Percentiles rank a stretch among this genome's conserved stretches.
phyloP scores from a whole-genome alignment of 768 basidiomycete genomes.

The Neoboletus subvelutipes region DNA sequence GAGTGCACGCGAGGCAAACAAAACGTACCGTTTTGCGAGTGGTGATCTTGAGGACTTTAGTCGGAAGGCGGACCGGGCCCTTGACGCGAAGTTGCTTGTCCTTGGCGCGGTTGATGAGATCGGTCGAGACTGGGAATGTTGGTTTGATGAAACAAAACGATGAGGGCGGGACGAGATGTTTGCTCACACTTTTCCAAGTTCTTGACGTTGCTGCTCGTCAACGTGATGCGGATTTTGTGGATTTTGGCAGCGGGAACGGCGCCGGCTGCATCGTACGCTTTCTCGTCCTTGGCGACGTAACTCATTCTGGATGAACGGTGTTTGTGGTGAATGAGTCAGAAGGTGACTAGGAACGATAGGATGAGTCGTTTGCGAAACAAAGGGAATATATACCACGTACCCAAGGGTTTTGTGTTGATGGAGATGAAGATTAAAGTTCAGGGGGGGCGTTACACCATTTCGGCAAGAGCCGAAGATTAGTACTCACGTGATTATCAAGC shows the following conservation, averaged over 20 bases:
- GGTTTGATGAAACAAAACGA: not conserved
- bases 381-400: conserved; percentile 12
- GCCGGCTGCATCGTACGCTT: conserved; percentile 95
- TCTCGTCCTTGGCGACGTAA: conserved; percentile 99
- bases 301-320: conserved; percentile 59
- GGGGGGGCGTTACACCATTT: not conserved
- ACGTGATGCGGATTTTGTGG: conserved; percentile 99
- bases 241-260: conserved; percentile 87
- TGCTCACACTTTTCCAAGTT: conserved; percentile 95
- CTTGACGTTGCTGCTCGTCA: conserved; percentile 96
- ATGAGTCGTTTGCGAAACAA: not conserved
- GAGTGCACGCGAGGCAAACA: not conserved
- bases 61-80: conserved; percentile 97
- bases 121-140: conserved; percentile 70
- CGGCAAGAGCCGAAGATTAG: conserved; percentile 17
- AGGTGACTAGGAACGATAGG: conserved; percentile 57
- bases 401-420: conserved; percentile 32
- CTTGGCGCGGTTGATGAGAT: conserved; percentile 98
- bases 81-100: conserved; percentile 99
- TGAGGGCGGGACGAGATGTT: not conserved
- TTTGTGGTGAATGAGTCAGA: conserved; percentile 59
- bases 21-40: conserved; percentile 93
- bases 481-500: conserved; percentile 2
- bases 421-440: conserved; percentile 37
- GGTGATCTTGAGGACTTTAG: conserved; percentile 98